A percentile compares a stretch with the other conserved stretches of the same genome.
Evolutionary conservation across 148 eudicot species (phyloP).

Genomic region (Vaccinium darrowii): DNA sequence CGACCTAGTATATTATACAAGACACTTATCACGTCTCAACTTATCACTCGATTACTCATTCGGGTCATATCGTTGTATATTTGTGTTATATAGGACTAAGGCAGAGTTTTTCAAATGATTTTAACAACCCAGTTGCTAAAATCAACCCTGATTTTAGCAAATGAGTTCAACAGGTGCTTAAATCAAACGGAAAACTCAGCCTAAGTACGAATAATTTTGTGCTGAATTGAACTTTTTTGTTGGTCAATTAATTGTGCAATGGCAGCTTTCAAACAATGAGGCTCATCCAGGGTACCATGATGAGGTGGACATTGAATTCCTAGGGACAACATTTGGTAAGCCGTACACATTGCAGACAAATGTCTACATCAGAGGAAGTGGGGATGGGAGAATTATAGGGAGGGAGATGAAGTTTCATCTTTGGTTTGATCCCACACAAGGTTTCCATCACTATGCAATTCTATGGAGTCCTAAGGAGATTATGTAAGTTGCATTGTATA

Average conservation of each 20-base stretch:
- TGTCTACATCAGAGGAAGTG: constrained; percentile 87
- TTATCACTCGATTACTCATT: not conserved
- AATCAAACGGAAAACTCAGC: no score
- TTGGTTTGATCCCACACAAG: constrained; percentile 90
- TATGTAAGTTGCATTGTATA: constrained; percentile 48
- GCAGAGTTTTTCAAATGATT: no score
- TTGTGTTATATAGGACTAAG: no score
- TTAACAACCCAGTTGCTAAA: no score
- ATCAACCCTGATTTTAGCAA: no score
- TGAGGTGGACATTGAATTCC: constrained; percentile 91
- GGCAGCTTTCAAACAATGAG: constrained; percentile 84
- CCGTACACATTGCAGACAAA: constrained; percentile 91
- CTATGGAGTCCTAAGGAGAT: constrained; percentile 80
- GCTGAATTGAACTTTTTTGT: not conserved
- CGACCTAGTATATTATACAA: not conserved
- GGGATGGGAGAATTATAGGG: constrained; percentile 86
- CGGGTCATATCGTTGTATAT: not conserved
- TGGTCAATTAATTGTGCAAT: constrained; percentile 1
- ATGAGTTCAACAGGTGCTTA: no score
- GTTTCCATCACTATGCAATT: constrained; percentile 88
- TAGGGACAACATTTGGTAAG: constrained; percentile 87
- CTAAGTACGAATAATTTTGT: not conserved
- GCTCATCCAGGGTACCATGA: constrained; percentile 92
- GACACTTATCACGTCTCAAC: not conserved
- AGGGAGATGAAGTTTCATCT: constrained; percentile 92